These are phyloP conservation scores for Lupinus albus DNA, from an alignment of 306 rosid genomes.

Conservation along the genomic window DNA sequence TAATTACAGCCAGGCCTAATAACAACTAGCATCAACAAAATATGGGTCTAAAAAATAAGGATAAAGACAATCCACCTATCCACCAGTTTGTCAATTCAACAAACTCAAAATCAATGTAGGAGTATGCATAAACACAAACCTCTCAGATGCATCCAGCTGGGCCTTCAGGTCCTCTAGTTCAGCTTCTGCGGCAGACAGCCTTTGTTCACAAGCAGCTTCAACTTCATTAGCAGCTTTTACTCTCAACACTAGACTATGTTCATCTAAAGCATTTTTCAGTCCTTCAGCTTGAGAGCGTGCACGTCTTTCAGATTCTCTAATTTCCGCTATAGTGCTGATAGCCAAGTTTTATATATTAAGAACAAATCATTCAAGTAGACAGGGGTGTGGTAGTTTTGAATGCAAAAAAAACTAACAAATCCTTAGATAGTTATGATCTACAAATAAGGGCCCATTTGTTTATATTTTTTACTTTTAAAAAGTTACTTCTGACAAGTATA, in stretches of 20 bases:
- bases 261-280: constrained; percentile 83
- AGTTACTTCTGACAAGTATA: no score
- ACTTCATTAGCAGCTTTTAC: constrained; percentile 97
- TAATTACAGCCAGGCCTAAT: no score
- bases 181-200: constrained; percentile 82
- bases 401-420: no score
- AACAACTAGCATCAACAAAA: no score
- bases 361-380: constrained; percentile 31
- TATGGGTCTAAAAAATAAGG: constrained; percentile 14
- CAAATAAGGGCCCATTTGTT: no score
- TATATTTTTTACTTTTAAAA: no score
- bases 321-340: constrained; percentile 68
- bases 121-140: constrained; percentile 53
- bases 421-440: no score
- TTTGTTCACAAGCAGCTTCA: constrained; percentile 89
- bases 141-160: constrained; percentile 74
- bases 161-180: constrained; percentile 75
- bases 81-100: constrained; percentile 30
- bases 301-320: constrained; percentile 79
- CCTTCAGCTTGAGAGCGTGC: constrained; percentile 74
- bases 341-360: constrained; percentile 41
- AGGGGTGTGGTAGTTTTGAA: constrained; percentile 9
- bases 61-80: constrained; percentile 6
- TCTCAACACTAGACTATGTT: constrained; percentile 87
- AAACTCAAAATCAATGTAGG: constrained; percentile 29